Percentiles rank a stretch among this genome's conserved stretches.
Conservation (phyloP, 2,329 filamentous ascomycete genomes). For the Botrytis paeoniae region DNA sequence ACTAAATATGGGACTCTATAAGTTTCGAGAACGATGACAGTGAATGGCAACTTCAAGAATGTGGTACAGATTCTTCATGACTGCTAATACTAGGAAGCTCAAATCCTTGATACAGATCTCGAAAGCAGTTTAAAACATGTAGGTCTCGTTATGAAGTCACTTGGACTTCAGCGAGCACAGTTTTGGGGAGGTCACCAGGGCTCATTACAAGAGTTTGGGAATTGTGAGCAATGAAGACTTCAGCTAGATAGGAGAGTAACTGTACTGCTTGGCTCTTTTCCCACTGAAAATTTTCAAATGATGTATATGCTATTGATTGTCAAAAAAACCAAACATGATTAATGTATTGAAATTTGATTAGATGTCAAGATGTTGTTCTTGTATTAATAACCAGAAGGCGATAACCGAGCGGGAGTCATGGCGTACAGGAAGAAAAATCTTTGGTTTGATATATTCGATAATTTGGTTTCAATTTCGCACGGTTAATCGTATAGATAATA, state of each 20-base stretch:
- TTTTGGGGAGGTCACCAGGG: not conserved
- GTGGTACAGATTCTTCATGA: too few relatives aligned
- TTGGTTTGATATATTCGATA: not conserved
- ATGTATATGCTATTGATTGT: not conserved
- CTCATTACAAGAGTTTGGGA: not conserved
- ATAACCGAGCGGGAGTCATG: conserved; percentile 5
- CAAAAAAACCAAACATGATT: not conserved
- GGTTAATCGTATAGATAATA: not conserved
- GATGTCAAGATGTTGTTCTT: not conserved
- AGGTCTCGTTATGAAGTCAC: not conserved
- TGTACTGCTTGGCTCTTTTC: not conserved
- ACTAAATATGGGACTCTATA: not conserved
- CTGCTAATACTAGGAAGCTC: not conserved
- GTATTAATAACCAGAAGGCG: not conserved
- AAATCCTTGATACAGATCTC: not conserved
- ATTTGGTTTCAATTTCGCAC: conserved; percentile 14
- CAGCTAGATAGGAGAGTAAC: not conserved
- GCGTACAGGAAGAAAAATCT: not conserved
- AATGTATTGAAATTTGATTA: not conserved
- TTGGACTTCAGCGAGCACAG: not conserved
- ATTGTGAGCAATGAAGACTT: not conserved
- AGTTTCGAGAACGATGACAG: not conserved
- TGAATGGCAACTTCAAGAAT: not conserved
- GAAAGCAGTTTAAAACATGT: not conserved
- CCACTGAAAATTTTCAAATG: not conserved